Evolutionary conservation across 208 protist genomes (phyloP).

Genomic region (Trypanosoma cruzi): DNA sequence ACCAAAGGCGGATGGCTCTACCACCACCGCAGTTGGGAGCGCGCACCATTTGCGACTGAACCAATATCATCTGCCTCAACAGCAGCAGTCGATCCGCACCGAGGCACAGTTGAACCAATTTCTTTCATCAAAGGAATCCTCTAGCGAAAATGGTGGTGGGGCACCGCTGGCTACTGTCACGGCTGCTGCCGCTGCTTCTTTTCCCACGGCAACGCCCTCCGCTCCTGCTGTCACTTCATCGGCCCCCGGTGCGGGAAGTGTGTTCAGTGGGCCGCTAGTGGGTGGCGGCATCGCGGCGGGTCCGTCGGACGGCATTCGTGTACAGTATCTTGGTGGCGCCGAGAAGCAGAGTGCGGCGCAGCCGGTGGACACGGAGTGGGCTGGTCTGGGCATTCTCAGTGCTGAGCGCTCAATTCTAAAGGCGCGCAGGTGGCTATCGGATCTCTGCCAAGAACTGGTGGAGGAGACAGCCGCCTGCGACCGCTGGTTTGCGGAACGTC

Average conservation of each 20-base stretch:
- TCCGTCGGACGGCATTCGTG: conserved; percentile 28
- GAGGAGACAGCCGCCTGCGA: conserved; percentile 67
- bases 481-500: conserved; percentile 52
- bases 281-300: conserved; percentile 4
- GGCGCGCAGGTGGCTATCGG: conserved; percentile 59
- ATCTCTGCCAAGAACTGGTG: conserved; percentile 50
- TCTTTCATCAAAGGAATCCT: conserved; percentile 27
- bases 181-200: not conserved
- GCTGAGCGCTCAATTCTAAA: conserved; percentile 49
- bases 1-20: not conserved
- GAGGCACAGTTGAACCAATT: conserved; percentile 43
- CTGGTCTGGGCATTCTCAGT: conserved; percentile 46
- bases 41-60: conserved; percentile 2
- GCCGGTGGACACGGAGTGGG: conserved; percentile 42
- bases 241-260: not conserved
- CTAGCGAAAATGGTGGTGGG: conserved; percentile 2
- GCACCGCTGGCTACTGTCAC: not conserved
- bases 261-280: conserved; percentile 8
- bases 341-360: conserved; percentile 17
- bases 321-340: conserved; percentile 26
- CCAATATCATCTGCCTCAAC: conserved; percentile 14
- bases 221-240: conserved; percentile 1
- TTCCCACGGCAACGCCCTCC: conserved; percentile 1
- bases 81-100: conserved; percentile 40
- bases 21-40: not conserved